Percentiles rank a stretch among this genome's conserved stretches.
phyloP scores from a whole-genome alignment of 1,284 basidiomycete species.

The Paramarasmius palmivorus region DNA sequence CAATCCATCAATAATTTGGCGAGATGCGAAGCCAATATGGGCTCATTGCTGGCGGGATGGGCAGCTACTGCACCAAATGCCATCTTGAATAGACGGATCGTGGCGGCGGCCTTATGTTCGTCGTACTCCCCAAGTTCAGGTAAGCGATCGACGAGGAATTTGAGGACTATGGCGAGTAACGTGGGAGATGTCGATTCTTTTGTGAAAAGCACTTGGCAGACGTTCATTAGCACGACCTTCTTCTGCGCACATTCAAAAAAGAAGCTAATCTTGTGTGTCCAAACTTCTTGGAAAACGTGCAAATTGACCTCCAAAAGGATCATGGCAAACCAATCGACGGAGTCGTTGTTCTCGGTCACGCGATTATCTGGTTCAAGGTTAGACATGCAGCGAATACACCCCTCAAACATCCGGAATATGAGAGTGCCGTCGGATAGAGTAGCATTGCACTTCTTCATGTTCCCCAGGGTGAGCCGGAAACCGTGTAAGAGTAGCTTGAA shows the following conservation, averaged over 20 bases:
- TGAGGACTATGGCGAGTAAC: slow-evolving; percentile 90
- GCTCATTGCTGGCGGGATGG: slow-evolving; percentile 83
- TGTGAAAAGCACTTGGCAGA: slow-evolving; percentile 86
- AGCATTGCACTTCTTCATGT: slow-evolving; percentile 80
- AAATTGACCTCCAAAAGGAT: slow-evolving; percentile 83
- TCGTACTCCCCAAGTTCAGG: slow-evolving; percentile 87
- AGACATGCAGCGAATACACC: slow-evolving; percentile 83
- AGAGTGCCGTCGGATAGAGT: slow-evolving; percentile 85
- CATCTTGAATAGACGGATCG: slow-evolving; percentile 95
- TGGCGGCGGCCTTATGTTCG: slow-evolving; percentile 77
- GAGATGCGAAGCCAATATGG: slow-evolving; percentile 90
- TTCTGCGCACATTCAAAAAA: slow-evolving; percentile 82
- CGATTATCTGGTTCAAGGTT: slow-evolving; percentile 84
- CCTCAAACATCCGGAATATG: slow-evolving; percentile 86
- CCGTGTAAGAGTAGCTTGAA: slow-evolving; percentile 91
- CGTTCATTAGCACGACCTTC: slow-evolving; percentile 80
- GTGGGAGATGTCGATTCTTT: slow-evolving; percentile 87
- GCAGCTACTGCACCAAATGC: slow-evolving; percentile 89
- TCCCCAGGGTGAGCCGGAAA: slow-evolving; percentile 81
- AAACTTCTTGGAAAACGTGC: slow-evolving; percentile 93
- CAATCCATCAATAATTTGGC: slow-evolving; percentile 97
- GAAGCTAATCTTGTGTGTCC: slow-evolving; percentile 88
- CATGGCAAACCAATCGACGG: slow-evolving; percentile 83
- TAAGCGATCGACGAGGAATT: slow-evolving; percentile 84
- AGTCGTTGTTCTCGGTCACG: slow-evolving; percentile 76